Conservation (phyloP, 2,329 filamentous ascomycete genomes). For the Chalara sp. region DNA sequence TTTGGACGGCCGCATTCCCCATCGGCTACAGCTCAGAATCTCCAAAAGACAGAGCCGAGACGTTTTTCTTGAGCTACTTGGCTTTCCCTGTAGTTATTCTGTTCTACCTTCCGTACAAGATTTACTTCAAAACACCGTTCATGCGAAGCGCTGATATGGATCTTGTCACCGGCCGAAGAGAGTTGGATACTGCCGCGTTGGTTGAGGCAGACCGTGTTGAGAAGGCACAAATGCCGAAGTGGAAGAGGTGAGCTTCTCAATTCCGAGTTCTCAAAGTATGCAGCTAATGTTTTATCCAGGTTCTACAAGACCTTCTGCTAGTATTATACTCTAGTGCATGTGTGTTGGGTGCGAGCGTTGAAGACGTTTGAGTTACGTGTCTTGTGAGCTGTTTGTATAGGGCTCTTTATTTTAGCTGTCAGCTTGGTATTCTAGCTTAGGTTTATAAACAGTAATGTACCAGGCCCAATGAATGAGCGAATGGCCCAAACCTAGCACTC, state of each 20-base stretch:
- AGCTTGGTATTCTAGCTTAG: too few relatives aligned
- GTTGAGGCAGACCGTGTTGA: slow-evolving; percentile 18
- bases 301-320: slow-evolving; percentile 19
- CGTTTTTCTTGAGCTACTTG: slow-evolving; percentile 54
- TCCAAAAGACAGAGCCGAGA: slow-evolving; percentile 30
- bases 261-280: neutral
- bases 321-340: neutral
- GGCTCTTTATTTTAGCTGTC: too few relatives aligned
- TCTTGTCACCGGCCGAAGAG: slow-evolving; percentile 16
- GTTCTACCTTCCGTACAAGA: slow-evolving; percentile 60
- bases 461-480: too few relatives aligned
- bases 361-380: too few relatives aligned
- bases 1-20: slow-evolving; percentile 38
- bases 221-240: slow-evolving; percentile 13
- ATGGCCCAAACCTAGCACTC: too few relatives aligned
- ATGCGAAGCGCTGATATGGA: slow-evolving; percentile 15
- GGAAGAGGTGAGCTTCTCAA: slow-evolving; percentile 16
- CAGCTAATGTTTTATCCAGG: neutral
- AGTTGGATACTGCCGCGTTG: slow-evolving; percentile 17
- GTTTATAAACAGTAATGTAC: too few relatives aligned
- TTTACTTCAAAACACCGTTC: slow-evolving; percentile 37
- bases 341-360: too few relatives aligned
- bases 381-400: too few relatives aligned
- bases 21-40: slow-evolving; percentile 31
- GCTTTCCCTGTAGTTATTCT: slow-evolving; percentile 45